Conservation (phyloP, 805 yeast genomes). For the Saccharomyces eubayanus region DNA sequence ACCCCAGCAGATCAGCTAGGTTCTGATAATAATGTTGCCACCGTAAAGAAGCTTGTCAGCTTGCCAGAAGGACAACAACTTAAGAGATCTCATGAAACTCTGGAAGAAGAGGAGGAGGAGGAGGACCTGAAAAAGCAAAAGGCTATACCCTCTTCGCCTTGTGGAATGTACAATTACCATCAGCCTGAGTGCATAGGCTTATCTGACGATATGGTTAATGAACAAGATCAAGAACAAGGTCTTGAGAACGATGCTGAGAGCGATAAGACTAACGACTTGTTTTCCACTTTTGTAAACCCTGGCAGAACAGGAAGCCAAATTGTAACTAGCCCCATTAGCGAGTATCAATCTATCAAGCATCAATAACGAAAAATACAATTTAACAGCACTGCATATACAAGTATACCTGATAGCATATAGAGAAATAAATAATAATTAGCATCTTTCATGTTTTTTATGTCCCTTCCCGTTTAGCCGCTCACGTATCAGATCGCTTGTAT, state of each 20-base stretch:
- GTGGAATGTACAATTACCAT: slow-evolving; percentile 23
- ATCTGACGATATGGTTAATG: slow-evolving; percentile 4
- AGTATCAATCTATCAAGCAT: not conserved
- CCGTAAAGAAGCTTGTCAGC: not conserved
- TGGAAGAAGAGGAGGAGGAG: slow-evolving; percentile 10
- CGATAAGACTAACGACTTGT: slow-evolving; percentile 17
- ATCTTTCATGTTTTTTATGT: not conserved
- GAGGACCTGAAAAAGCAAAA: slow-evolving; percentile 17
- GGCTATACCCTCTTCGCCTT: slow-evolving; percentile 29
- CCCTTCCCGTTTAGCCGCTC: not conserved
- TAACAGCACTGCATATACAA: not conserved
- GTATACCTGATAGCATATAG: not conserved
- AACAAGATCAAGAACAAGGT: slow-evolving; percentile 7
- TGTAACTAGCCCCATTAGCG: not conserved
- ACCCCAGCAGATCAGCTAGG: not conserved
- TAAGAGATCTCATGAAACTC: not conserved
- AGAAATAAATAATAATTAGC: not conserved
- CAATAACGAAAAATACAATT: not conserved
- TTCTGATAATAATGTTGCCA: not conserved
- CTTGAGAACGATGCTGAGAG: slow-evolving; percentile 3
- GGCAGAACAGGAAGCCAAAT: not conserved
- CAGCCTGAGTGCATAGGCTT: slow-evolving; percentile 1
- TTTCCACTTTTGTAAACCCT: slow-evolving; percentile 17
- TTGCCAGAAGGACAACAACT: not conserved
- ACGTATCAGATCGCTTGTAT: not conserved